Evolutionary conservation across 371 early-diverging fungal genomes (phyloP).

Genomic region (Mortierella sp.): DNA sequence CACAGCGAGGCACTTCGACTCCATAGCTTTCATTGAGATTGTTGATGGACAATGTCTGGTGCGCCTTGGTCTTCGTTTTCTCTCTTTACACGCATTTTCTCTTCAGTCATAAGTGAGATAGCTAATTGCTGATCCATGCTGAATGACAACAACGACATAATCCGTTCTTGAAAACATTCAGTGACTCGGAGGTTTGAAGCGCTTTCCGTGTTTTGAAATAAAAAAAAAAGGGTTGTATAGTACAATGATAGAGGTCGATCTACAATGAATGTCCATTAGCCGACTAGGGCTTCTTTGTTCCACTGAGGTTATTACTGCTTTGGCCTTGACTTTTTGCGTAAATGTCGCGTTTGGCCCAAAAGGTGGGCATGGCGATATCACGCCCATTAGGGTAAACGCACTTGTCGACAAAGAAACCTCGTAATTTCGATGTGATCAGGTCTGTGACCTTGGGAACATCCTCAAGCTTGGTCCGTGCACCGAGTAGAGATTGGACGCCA

Average conservation of each 20-base stretch:
- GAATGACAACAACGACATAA: too few relatives aligned
- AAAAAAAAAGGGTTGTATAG: too few relatives aligned
- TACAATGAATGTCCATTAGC: conserved; percentile 1
- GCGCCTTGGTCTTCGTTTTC: too few relatives aligned
- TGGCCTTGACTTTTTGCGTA: conserved; percentile 45
- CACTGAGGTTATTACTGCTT: conserved; percentile 18
- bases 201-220: too few relatives aligned
- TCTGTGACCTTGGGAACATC: conserved; percentile 92
- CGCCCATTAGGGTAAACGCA: conserved; percentile 69
- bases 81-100: too few relatives aligned
- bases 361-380: conserved; percentile 53
- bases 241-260: not conserved
- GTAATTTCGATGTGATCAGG: conserved; percentile 78
- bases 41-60: too few relatives aligned
- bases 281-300: conserved; percentile 11
- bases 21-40: too few relatives aligned
- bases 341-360: conserved; percentile 55
- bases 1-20: too few relatives aligned
- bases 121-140: too few relatives aligned
- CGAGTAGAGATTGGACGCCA: conserved; percentile 86
- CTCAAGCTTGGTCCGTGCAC: conserved; percentile 93
- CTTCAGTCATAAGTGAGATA: too few relatives aligned
- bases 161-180: too few relatives aligned
- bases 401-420: conserved; percentile 74
- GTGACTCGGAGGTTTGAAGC: too few relatives aligned